A percentile compares a stretch with the other conserved stretches of the same genome.
phyloP scores from a whole-genome alignment of 2,329 filamentous ascomycete genomes.

The Cladorrhinum sp. region DNA sequence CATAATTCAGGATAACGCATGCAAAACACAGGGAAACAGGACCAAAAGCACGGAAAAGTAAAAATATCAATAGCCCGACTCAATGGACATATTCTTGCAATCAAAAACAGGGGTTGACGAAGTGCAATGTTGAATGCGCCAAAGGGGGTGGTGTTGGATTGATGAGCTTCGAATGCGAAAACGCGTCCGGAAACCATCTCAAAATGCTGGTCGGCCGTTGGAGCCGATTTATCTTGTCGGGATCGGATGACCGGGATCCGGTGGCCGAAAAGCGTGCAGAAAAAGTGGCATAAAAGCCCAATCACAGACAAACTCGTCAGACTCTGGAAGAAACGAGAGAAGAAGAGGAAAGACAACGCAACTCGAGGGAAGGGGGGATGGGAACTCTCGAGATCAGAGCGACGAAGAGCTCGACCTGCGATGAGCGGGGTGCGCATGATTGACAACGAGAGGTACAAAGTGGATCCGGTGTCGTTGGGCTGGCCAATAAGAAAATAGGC shows the following conservation, averaged over 20 bases:
- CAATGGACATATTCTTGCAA: conserved; percentile 4
- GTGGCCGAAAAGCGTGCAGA: conserved; percentile 20
- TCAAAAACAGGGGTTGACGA: conserved; percentile 27
- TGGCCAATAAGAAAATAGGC: conserved; percentile 44
- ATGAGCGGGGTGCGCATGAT: conserved; percentile 29
- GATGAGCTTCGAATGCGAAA: conserved; percentile 20
- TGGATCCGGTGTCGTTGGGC: conserved; percentile 31
- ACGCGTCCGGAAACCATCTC: conserved; percentile 18
- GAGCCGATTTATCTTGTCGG: conserved; percentile 1
- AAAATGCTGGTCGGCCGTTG: conserved; percentile 1
- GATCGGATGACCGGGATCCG: conserved; percentile 1
- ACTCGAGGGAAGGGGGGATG: conserved; percentile 19
- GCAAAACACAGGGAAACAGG: not conserved
- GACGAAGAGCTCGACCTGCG: conserved; percentile 22
- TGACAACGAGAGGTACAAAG: conserved; percentile 31
- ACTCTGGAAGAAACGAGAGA: conserved; percentile 24
- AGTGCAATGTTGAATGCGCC: conserved; percentile 23
- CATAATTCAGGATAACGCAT: conserved; percentile 4
- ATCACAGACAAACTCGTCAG: conserved; percentile 1
- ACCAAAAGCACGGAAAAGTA: conserved; percentile 14
- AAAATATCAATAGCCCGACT: conserved; percentile 17
- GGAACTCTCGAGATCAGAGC: conserved; percentile 23
- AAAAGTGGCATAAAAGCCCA: conserved; percentile 19
- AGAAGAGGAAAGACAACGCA: conserved; percentile 20
- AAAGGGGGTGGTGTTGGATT: conserved; percentile 14